Evolutionary conservation across 2,329 filamentous ascomycete genomes (phyloP).

Genomic region (Emergomyces africanus): DNA sequence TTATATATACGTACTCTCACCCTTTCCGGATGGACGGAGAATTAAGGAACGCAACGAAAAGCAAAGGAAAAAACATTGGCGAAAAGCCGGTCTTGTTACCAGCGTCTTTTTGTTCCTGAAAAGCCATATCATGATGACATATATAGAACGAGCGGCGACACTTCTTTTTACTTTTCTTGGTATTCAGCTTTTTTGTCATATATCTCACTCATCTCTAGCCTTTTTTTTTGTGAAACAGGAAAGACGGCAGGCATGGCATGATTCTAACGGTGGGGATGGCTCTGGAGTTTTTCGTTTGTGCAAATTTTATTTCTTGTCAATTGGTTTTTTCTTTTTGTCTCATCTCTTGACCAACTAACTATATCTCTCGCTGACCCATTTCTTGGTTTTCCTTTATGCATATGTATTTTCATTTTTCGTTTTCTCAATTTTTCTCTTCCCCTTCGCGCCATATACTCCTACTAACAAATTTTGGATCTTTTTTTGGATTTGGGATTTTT

Average conservation of each 20-base stretch:
- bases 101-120: not conserved
- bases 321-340: too few relatives aligned
- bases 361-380: not conserved
- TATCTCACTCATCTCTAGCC: not conserved
- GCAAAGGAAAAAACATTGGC: not conserved
- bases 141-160: conserved; percentile 10
- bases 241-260: conserved; percentile 4
- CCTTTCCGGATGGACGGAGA: not conserved
- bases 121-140: conserved; percentile 5
- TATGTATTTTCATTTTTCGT: too few relatives aligned
- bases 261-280: not conserved
- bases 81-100: conserved; percentile 3
- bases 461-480: too few relatives aligned
- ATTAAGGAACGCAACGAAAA: not conserved
- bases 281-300: conserved; percentile 6
- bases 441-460: too few relatives aligned
- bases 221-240: too few relatives aligned
- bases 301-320: not conserved
- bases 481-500: too few relatives aligned
- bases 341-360: not conserved
- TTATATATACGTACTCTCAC: not conserved
- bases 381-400: too few relatives aligned
- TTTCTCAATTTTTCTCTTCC: too few relatives aligned
- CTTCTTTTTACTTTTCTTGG: not conserved
- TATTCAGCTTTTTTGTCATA: not conserved